phyloP scores from a whole-genome alignment of 2,329 filamentous ascomycete species.

The Pseudogymnoascus verrucosus region DNA sequence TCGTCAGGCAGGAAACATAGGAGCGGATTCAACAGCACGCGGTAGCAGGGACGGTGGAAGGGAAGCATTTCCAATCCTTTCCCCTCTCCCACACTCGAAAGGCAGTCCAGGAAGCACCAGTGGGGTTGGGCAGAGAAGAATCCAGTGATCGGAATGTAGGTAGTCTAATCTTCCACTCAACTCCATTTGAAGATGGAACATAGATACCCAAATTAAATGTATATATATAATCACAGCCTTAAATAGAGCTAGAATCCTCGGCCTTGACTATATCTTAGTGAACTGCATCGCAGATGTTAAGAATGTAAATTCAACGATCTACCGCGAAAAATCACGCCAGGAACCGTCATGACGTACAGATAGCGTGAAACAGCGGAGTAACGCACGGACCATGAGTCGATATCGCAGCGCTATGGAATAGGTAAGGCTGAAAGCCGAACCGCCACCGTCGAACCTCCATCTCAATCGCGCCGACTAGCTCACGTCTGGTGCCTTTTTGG shows the following conservation, averaged over 20 bases:
- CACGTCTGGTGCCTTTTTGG: neutral
- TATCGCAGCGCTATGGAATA: neutral
- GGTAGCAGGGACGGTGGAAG: too few relatives aligned
- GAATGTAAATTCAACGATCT: neutral
- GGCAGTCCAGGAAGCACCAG: neutral
- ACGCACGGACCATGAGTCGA: neutral
- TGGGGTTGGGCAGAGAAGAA: neutral
- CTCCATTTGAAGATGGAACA: neutral
- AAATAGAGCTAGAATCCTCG: neutral
- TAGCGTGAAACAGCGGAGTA: neutral
- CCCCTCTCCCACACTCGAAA: neutral
- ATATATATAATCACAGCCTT: neutral
- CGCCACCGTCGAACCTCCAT: slow-evolving; percentile 2
- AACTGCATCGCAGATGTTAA: neutral
- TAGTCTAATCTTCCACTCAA: neutral
- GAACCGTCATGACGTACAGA: neutral
- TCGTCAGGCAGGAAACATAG: neutral
- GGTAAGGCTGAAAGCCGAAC: slow-evolving; percentile 4
- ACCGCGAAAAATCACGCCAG: neutral
- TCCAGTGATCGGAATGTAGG: neutral
- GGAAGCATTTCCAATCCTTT: neutral
- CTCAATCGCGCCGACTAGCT: slow-evolving; percentile 8
- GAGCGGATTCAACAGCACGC: neutral
- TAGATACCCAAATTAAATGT: neutral
- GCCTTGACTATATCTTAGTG: neutral